A percentile compares a stretch with the other conserved stretches of the same genome.
These are phyloP conservation scores for Dalbergia cochinchinensis DNA, from an alignment of 306 rosid genomes.

Conservation along the genomic window DNA sequence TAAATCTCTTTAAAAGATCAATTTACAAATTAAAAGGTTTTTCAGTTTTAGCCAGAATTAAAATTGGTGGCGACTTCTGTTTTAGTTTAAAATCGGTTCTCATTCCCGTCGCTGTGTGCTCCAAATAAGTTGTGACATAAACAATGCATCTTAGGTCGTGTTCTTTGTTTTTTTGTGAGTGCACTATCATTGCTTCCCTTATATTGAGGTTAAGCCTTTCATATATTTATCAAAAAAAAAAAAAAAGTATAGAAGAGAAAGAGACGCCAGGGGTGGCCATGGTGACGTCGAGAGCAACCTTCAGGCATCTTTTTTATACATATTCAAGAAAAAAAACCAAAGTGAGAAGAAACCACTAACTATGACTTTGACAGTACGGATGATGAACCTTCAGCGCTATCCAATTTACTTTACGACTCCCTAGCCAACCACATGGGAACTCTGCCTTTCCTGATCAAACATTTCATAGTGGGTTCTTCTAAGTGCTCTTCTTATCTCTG, in stretches of 20 bases:
- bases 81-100: too few relatives aligned
- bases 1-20: too few relatives aligned
- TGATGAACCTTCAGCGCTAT: not conserved
- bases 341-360: slow-evolving; percentile 25
- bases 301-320: not conserved
- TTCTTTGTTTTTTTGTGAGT: too few relatives aligned
- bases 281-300: slow-evolving; percentile 16
- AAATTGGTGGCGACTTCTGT: too few relatives aligned
- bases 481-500: slow-evolving; percentile 45
- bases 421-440: slow-evolving; percentile 51
- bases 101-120: too few relatives aligned
- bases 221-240: too few relatives aligned
- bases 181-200: too few relatives aligned
- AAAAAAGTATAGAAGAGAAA: not conserved
- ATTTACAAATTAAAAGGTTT: too few relatives aligned
- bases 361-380: slow-evolving; percentile 46
- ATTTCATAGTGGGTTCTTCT: slow-evolving; percentile 45
- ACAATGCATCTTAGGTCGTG: too few relatives aligned
- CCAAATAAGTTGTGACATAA: too few relatives aligned
- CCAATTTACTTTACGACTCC: not conserved
- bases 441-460: not conserved
- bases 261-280: not conserved
- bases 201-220: too few relatives aligned
- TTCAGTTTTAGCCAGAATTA: too few relatives aligned
- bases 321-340: not conserved